Evolutionary conservation across 768 basidiomycete species (phyloP).

Genomic region (Megacollybia marginata): DNA sequence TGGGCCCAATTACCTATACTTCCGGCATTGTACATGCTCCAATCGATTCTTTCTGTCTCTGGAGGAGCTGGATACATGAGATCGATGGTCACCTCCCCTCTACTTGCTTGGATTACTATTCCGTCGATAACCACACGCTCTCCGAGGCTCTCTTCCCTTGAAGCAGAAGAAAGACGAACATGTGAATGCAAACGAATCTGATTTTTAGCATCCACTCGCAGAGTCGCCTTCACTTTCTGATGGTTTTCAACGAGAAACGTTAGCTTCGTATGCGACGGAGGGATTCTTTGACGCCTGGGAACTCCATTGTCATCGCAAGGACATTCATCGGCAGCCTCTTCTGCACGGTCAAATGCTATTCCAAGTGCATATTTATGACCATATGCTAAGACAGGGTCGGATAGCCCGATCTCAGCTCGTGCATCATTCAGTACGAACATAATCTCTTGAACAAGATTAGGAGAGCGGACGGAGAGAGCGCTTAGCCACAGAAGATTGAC

Average conservation of each 20-base stretch:
- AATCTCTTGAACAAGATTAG: slow-evolving; percentile 48
- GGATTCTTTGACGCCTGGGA: slow-evolving; percentile 35
- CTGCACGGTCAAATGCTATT: slow-evolving; percentile 55
- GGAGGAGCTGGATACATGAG: slow-evolving; percentile 54
- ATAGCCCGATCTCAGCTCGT: slow-evolving; percentile 16
- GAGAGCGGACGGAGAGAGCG: slow-evolving; percentile 43
- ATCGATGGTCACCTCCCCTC: slow-evolving; percentile 48
- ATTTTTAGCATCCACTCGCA: slow-evolving; percentile 46
- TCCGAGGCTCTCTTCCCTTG: slow-evolving; percentile 40
- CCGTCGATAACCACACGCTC: slow-evolving; percentile 45
- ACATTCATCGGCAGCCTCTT: slow-evolving; percentile 61
- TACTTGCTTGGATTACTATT: slow-evolving; percentile 42
- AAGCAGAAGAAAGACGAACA: slow-evolving; percentile 53
- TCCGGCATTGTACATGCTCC: slow-evolving; percentile 59
- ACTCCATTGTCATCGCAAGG: slow-evolving; percentile 58
- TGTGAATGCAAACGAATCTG: slow-evolving; percentile 56
- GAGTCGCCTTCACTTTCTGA: slow-evolving; percentile 38
- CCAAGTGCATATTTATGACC: slow-evolving; percentile 49
- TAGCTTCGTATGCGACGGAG: slow-evolving; percentile 36
- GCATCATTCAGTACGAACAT: slow-evolving; percentile 53
- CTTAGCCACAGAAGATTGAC: slow-evolving; percentile 46
- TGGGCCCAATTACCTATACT: slow-evolving; percentile 38
- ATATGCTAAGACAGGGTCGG: slow-evolving; percentile 27
- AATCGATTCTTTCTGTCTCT: slow-evolving; percentile 51
- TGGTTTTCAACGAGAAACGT: slow-evolving; percentile 25